These are phyloP conservation scores for Neonectria punicea DNA, from an alignment of 2,329 filamentous ascomycete species.

Conservation along the genomic window DNA sequence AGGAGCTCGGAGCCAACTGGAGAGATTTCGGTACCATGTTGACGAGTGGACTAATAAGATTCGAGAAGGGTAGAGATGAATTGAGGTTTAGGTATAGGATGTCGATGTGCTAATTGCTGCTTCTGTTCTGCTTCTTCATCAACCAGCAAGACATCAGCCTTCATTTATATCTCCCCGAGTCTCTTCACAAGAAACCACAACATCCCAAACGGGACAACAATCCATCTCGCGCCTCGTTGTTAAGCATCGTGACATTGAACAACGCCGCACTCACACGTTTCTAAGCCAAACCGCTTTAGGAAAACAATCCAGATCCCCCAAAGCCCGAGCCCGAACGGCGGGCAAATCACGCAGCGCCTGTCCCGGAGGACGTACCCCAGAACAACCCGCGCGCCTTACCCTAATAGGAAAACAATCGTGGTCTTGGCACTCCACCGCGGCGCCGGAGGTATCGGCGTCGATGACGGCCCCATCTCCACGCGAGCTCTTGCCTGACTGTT, in stretches of 20 bases:
- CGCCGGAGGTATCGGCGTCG: conserved; percentile 12
- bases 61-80: not conserved
- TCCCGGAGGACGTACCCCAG: not conserved
- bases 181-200: not conserved
- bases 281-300: conserved; percentile 15
- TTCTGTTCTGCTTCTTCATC: not conserved
- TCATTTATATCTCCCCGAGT: conserved; percentile 8
- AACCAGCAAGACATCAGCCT: not conserved
- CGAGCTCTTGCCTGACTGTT: conserved; percentile 16
- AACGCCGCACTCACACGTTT: not conserved
- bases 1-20: conserved; percentile 26
- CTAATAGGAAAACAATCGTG: conserved; percentile 42
- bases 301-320: conserved; percentile 11
- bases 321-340: conserved; percentile 15
- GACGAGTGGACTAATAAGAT: not conserved
- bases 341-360: not conserved
- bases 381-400: conserved; percentile 4
- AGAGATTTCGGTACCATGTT: conserved; percentile 41
- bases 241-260: not conserved
- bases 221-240: conserved; percentile 9
- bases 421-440: conserved; percentile 19
- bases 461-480: not conserved
- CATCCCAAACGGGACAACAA: conserved; percentile 31
- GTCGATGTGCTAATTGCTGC: not conserved
- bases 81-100: not conserved